Percentiles rank a stretch among this genome's conserved stretches.
Evolutionary conservation across 2,329 filamentous ascomycete genomes (phyloP).

Genomic region (Curvularia sp.): DNA sequence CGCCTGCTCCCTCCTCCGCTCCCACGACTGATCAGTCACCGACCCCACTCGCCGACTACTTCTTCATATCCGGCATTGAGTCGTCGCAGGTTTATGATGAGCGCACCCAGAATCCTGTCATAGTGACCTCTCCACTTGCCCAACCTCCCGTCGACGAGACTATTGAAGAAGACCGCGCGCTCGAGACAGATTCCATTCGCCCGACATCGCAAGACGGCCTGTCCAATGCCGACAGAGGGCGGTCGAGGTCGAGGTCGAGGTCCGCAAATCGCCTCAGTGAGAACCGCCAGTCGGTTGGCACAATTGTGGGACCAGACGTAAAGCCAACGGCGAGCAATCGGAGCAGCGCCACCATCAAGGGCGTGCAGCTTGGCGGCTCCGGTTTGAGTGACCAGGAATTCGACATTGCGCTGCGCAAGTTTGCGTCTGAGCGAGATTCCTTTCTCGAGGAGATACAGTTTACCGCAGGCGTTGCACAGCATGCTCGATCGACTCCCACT

Average conservation of each 20-base stretch:
- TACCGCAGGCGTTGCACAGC: conserved; percentile 73
- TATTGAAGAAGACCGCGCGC: conserved; percentile 66
- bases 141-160: conserved; percentile 59
- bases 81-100: conserved; percentile 61
- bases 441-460: conserved; percentile 94
- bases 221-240: conserved; percentile 48
- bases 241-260: conserved; percentile 43
- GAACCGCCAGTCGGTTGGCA: conserved; percentile 60
- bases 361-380: conserved; percentile 50
- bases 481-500: conserved; percentile 60
- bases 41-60: conserved; percentile 69
- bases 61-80: conserved; percentile 67
- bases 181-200: conserved; percentile 60
- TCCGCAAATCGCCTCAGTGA: conserved; percentile 52
- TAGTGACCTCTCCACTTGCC: conserved; percentile 41
- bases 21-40: conserved; percentile 54
- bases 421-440: conserved; percentile 90
- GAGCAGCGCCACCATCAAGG: conserved; percentile 69
- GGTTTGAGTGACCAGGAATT: conserved; percentile 81
- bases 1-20: conserved; percentile 50
- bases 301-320: conserved; percentile 55
- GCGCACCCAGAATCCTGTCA: conserved; percentile 42
- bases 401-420: conserved; percentile 90
- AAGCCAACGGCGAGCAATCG: conserved; percentile 66
- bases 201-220: conserved; percentile 56